These are phyloP conservation scores for Clavispora asparagi DNA, from an alignment of 805 yeast genomes.

Conservation along the genomic window DNA sequence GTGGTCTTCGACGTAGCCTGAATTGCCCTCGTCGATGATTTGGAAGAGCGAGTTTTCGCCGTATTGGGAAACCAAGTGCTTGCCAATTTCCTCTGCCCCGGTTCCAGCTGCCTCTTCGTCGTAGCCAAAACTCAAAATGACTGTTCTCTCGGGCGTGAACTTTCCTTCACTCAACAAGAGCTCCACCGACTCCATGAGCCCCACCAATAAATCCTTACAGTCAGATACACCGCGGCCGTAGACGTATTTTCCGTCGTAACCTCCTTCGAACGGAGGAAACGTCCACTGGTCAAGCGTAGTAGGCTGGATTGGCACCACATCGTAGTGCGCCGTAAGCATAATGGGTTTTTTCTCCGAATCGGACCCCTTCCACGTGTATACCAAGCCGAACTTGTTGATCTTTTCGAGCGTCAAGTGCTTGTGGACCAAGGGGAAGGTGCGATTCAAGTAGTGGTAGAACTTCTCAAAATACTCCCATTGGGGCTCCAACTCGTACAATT, in stretches of 20 bases:
- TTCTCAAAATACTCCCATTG: slow-evolving; percentile 22
- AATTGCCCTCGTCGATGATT: slow-evolving; percentile 39
- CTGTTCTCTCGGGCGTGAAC: slow-evolving; percentile 40
- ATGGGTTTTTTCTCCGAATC: slow-evolving; percentile 57
- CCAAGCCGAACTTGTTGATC: slow-evolving; percentile 59
- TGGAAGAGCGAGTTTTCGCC: slow-evolving; percentile 42
- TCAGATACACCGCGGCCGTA: slow-evolving; percentile 35
- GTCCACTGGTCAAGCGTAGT: slow-evolving; percentile 57
- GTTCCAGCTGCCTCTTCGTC: slow-evolving; percentile 46
- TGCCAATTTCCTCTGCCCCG: slow-evolving; percentile 33
- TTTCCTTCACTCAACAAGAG: slow-evolving; percentile 22
- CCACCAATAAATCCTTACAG: slow-evolving; percentile 41
- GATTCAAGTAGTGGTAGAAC: slow-evolving; percentile 50
- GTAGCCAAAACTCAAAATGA: slow-evolving; percentile 44
- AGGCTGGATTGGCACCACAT: slow-evolving; percentile 71
- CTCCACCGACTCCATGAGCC: slow-evolving; percentile 35
- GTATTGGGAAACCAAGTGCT: slow-evolving; percentile 28
- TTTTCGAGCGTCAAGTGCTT: slow-evolving; percentile 35
- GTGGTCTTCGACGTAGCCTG: slow-evolving; percentile 14
- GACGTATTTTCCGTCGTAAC: slow-evolving; percentile 51
- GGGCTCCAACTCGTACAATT: slow-evolving; percentile 21
- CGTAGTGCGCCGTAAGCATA: slow-evolving; percentile 72
- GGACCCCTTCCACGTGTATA: slow-evolving; percentile 59
- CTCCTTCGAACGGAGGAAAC: slow-evolving; percentile 54
- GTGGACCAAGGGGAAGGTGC: slow-evolving; percentile 51